Conservation (phyloP, 176 grass and related monocot species). For the Pontederia crassipes region DNA sequence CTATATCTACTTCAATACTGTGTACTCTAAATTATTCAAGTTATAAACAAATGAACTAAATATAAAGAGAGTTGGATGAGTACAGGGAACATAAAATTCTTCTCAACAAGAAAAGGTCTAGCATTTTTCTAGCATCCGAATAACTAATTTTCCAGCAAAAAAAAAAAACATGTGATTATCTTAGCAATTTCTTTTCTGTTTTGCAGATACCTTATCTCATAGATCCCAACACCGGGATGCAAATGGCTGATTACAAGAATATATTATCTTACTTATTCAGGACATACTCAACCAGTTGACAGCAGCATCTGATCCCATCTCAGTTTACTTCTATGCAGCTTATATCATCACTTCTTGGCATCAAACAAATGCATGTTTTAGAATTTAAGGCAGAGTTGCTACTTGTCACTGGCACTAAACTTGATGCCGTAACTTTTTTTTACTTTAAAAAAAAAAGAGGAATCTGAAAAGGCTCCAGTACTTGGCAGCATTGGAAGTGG, state of each 20-base stretch:
- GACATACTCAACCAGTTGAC: constrained; percentile 34
- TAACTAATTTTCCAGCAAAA: neutral
- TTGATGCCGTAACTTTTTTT: too few relatives aligned
- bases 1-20: neutral
- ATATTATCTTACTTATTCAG: constrained; percentile 65
- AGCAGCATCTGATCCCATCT: neutral
- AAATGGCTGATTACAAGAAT: constrained; percentile 55
- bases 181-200: neutral
- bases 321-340: too few relatives aligned
- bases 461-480: too few relatives aligned
- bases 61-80: too few relatives aligned
- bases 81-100: too few relatives aligned
- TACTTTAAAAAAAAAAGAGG: too few relatives aligned
- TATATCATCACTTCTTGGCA: too few relatives aligned
- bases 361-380: too few relatives aligned
- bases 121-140: neutral
- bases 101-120: neutral
- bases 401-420: too few relatives aligned
- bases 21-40: neutral
- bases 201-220: constrained; percentile 73
- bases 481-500: too few relatives aligned
- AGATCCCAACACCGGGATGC: constrained; percentile 62
- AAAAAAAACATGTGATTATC: neutral
- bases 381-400: too few relatives aligned
- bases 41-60: neutral